Evolutionary conservation across 352 stramenopile species (phyloP).

Genomic region (Elongisporangium anandrum): DNA sequence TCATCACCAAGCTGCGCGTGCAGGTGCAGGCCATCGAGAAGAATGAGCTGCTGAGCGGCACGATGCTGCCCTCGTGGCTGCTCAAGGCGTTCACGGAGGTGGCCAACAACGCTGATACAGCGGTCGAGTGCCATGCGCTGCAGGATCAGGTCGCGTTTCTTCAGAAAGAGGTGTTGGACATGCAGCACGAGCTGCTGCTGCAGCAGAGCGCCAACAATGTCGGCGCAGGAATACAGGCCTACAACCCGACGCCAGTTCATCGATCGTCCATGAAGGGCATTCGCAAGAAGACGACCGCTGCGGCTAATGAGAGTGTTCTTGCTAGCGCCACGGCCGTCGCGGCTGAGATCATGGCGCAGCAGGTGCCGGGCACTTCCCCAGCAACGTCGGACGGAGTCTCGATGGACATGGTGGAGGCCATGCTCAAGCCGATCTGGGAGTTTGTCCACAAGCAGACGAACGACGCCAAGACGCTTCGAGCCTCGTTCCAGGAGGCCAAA

Average conservation of each 20-base stretch:
- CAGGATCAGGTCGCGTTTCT: conserved; percentile 69
- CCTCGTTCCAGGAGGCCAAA: conserved; percentile 68
- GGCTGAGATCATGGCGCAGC: not conserved
- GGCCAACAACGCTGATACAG: conserved; percentile 73
- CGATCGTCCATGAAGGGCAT: conserved; percentile 37
- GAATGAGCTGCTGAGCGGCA: conserved; percentile 72
- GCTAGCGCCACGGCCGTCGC: not conserved
- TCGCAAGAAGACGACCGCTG: conserved; percentile 9
- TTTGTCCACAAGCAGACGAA: conserved; percentile 79
- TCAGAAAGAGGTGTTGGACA: conserved; percentile 74
- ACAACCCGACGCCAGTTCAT: conserved; percentile 52
- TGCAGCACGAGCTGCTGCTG: conserved; percentile 74
- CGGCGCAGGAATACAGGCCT: conserved; percentile 10
- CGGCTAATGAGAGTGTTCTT: conserved; percentile 10
- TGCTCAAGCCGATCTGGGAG: conserved; percentile 71
- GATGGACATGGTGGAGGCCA: conserved; percentile 15
- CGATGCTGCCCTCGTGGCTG: conserved; percentile 62
- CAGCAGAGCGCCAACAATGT: conserved; percentile 36
- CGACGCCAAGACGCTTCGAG: conserved; percentile 52
- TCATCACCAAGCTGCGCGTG: conserved; percentile 60
- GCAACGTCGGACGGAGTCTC: conserved; percentile 5
- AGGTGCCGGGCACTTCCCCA: not conserved
- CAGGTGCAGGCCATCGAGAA: conserved; percentile 70
- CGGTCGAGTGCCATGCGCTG: conserved; percentile 74
- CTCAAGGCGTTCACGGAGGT: conserved; percentile 71